Evolutionary conservation across 2,329 filamentous ascomycete species (phyloP).

Genomic region (Stemphylium beticola): DNA sequence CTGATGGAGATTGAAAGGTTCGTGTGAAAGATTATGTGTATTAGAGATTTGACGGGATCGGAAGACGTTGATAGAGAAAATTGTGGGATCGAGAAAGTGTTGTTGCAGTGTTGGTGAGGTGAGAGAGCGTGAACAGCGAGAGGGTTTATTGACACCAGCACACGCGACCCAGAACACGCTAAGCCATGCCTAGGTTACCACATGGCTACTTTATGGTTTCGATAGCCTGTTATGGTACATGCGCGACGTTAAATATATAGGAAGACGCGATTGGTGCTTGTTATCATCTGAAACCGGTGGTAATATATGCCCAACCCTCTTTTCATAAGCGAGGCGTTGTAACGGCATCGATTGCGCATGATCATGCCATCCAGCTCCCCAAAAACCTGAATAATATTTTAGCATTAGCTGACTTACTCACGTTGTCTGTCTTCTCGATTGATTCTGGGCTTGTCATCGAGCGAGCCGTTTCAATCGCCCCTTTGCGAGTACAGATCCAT

Average conservation of each 20-base stretch:
- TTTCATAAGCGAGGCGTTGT: conserved; percentile 8
- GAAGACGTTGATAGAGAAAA: background rate
- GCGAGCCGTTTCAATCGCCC: background rate
- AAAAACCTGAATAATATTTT: background rate
- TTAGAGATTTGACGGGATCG: background rate
- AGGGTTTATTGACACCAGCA: conserved; percentile 22
- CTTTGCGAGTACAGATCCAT: background rate
- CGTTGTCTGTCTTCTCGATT: background rate
- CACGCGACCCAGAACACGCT: conserved; percentile 12
- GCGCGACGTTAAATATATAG: conserved; percentile 6
- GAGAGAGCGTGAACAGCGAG: conserved; percentile 18
- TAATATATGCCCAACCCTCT: conserved; percentile 10
- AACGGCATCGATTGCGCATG: conserved; percentile 2
- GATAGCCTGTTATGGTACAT: conserved; percentile 12
- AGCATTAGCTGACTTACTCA: background rate
- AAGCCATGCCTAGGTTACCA: conserved; percentile 10
- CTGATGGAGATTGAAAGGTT: conserved; percentile 1
- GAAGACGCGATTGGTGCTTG: conserved; percentile 15
- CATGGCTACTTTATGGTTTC: conserved; percentile 9
- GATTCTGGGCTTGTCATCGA: background rate
- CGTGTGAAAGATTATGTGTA: background rate
- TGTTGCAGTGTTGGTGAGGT: conserved; percentile 6
- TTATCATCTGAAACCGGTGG: conserved; percentile 17
- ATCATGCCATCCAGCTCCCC: background rate
- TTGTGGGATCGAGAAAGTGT: background rate